These are phyloP conservation scores for Aspergillus pseudoviridinutans DNA, from an alignment of 2,329 filamentous ascomycete genomes.

Conservation along the genomic window DNA sequence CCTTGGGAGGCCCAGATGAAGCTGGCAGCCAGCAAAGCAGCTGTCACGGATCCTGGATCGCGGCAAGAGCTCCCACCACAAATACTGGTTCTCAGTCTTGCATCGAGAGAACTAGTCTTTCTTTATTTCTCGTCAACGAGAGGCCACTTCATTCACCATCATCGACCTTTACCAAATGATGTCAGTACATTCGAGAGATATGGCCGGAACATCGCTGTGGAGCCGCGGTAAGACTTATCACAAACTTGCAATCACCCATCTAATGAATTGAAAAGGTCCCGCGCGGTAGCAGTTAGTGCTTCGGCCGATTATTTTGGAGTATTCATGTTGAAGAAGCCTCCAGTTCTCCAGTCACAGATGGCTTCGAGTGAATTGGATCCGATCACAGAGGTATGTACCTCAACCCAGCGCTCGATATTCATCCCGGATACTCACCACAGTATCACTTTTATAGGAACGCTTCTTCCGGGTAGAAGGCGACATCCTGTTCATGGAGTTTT, in stretches of 20 bases:
- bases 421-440: neutral
- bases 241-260: conserved; percentile 2
- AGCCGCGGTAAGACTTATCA: conserved; percentile 60
- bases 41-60: conserved; percentile 6
- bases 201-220: conserved; percentile 68
- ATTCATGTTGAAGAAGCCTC: conserved; percentile 62
- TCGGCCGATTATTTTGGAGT: conserved; percentile 67
- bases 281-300: conserved; percentile 64
- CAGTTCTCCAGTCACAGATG: conserved; percentile 51
- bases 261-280: conserved; percentile 36
- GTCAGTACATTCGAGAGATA: conserved; percentile 51
- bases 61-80: conserved; percentile 63
- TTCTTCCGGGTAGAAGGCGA: conserved; percentile 59
- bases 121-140: conserved; percentile 58
- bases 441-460: conserved; percentile 34
- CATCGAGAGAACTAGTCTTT: conserved; percentile 70
- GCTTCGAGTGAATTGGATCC: conserved; percentile 50
- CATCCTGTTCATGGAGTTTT: conserved; percentile 84
- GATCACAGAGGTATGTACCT: conserved; percentile 51
- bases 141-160: conserved; percentile 59
- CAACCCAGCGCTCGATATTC: conserved; percentile 11
- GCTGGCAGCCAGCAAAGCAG: conserved; percentile 11
- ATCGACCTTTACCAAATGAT: conserved; percentile 57
- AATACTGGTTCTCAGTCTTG: conserved; percentile 70
- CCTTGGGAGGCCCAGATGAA: conserved; percentile 32